Base-by-base conservation (phyloP, 164 flowering plant species). In the Tetracentron sinense region DNA sequence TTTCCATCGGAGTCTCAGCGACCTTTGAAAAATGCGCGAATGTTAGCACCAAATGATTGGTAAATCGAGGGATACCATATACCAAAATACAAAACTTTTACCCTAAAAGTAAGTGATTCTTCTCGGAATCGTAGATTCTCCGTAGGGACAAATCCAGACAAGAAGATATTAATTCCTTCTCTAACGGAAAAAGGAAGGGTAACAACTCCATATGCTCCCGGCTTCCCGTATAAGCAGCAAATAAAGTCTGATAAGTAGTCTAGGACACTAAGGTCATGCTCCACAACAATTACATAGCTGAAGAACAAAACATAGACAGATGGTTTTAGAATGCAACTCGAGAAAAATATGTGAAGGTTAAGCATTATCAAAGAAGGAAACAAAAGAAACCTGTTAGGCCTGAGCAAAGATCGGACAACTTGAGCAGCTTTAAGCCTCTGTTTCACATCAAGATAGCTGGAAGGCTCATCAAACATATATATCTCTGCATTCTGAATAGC, bases 211-310 rank as follows among this genome's bases (percentile, higher is more conserved):
- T 88, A 88, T 21, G 84, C 87, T 69, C 90, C 90, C 19, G 90
- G 90, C 58, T 81, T 85, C 58, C 94, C 94, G 68, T 88, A 88
- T 42, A 88, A 72, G 74, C 94, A 88, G 78, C 94, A 88, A 62
- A 88, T 88, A 75, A 88, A 88, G 73, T 88, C 94, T 11, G 90
- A 88, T 48, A 88, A 73, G 70, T 88, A 88, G 75, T 87, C 94
- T 29, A 87, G 75, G 72, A 87, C 94, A 65, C 94, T 87, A 55
- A 87, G 86, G 53, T 87, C 94, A 63, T 87, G 94, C 82, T 87
- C 94, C 68, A 87, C 94, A 31, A 87, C 94, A 61, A 87, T 88
- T 7, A 88, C 94, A 72, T 83, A 88, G 80, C 94, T 88, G 87
- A 52, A 72, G 72, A 4, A 54, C 21, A 71, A 56, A 22, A 35